Evolutionary conservation across 2,329 filamentous ascomycete species (phyloP), one percentile per base, ranked within the genome.

Genomic region (Alternaria ventricosa): DNA sequence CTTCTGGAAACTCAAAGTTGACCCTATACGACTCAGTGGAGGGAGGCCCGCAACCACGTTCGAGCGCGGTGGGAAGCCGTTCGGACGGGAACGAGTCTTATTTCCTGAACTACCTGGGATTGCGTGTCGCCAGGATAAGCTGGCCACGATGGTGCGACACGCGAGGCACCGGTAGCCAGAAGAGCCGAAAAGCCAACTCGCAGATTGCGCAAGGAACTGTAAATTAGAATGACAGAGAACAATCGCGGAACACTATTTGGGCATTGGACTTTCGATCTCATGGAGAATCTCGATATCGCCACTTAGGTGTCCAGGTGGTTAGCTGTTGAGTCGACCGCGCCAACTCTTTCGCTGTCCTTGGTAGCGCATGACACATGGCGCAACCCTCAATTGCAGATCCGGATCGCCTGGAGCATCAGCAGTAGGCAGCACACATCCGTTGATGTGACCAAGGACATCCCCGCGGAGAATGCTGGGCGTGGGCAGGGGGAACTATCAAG

Each of bases 141-240:
- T 47, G 23, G 41, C 43, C 13, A 28, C 47, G 43, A 54, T 63
- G 55, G 60, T 63, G 60, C 60, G 60, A 63, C 60, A 20, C 56
- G 28, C 49, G 36, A 45, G 55, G 45, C 36, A 22, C 33, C 59
- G 36, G 44, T 43, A 28, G 27, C 28, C 27, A 15, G 33, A 18
- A 36, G 49, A 51, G 49, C 49, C 33, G 28, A 22, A 51, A 33
- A 55, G 20, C 20, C 28, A 15, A 51, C 15, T 41, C 36, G 36
- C 5, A 41, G 9, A 41, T 41, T 41, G 36, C 36, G 36, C 36
- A 18, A 41, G 9, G 5, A 41, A 41, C n/a, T 41, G 36, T 41
- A 18, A 41, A 41, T 41, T 41, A 41, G n/a, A 11, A 41, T 18
- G 36, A 41, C n/a, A 41, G 36, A 41, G 36, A 41, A 41, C 36